A percentile compares a stretch with the other conserved stretches of the same genome.
Evolutionary conservation across 1,284 basidiomycete genomes (phyloP).

Genomic region (Malassezia furfur): DNA sequence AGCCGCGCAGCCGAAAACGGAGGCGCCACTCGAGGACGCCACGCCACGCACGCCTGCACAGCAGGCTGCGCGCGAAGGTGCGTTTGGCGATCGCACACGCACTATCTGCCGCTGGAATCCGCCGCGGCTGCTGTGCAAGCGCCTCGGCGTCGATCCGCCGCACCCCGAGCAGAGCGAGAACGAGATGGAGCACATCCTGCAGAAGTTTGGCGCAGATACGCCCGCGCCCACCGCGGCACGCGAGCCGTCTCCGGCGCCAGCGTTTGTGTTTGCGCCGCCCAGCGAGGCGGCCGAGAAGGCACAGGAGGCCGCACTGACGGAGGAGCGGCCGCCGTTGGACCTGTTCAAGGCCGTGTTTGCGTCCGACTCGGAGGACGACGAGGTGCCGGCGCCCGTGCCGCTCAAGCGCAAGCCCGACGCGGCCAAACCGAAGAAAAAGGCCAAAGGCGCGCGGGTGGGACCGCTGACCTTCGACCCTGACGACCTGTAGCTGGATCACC

Average conservation of each 20-base stretch:
- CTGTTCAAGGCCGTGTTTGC: constrained; percentile 16
- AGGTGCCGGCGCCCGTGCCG: neutral
- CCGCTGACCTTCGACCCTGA: constrained; percentile 17
- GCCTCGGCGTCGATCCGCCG: constrained; percentile 4
- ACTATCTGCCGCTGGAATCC: neutral
- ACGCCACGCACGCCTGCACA: constrained; percentile 2
- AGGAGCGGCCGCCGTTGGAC: constrained; percentile 8
- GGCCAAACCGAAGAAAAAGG: constrained; percentile 1
- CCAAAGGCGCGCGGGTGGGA: neutral
- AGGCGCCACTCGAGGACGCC: neutral
- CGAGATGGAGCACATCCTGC: neutral
- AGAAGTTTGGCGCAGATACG: neutral
- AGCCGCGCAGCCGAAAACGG: neutral
- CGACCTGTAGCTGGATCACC: neutral
- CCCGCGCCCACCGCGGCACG: neutral
- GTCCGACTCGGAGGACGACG: constrained; percentile 6
- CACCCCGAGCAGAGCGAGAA: neutral
- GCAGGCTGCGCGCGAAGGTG: constrained; percentile 3
- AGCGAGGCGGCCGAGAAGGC: neutral
- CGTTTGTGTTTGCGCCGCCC: constrained; percentile 1
- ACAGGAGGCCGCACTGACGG: neutral
- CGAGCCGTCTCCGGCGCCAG: neutral
- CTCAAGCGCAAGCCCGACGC: constrained; percentile 4
- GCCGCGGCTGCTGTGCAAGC: constrained; percentile 16
- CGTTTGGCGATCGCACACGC: constrained; percentile 12